Evolutionary conservation across 768 basidiomycete species (phyloP).

Genomic region (Filobasidium wieringae): DNA sequence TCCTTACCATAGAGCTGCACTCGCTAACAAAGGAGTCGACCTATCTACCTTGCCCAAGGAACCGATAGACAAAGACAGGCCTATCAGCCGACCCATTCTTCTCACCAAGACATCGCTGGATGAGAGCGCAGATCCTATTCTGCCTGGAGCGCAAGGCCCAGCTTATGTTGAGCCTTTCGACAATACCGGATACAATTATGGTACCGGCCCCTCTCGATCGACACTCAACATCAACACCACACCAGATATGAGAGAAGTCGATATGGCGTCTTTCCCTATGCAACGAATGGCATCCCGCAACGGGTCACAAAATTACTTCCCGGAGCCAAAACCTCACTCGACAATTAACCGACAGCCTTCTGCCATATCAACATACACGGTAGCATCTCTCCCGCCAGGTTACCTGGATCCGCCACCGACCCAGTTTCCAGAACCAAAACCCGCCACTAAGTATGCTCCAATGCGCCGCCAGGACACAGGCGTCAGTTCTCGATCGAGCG

Average conservation of each 20-base stretch:
- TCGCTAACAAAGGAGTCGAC: conserved; percentile 20
- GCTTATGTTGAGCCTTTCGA: neutral
- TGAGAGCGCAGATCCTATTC: neutral
- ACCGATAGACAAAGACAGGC: neutral
- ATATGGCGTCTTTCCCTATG: neutral
- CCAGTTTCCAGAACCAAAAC: conserved; percentile 1
- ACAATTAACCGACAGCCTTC: neutral
- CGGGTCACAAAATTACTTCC: neutral
- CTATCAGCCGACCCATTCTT: neutral
- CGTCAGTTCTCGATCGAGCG: no score
- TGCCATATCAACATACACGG: neutral
- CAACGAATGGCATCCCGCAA: neutral
- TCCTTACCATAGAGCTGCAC: conserved; percentile 19
- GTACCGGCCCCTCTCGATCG: neutral
- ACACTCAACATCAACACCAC: neutral
- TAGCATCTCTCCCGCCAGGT: neutral
- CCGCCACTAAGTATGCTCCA: no score
- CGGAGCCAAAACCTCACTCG: conserved; percentile 1
- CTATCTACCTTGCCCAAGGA: conserved; percentile 7
- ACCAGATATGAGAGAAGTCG: neutral
- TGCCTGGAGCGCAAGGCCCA: neutral
- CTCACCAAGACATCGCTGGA: neutral
- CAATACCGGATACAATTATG: neutral
- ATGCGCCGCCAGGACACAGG: no score
- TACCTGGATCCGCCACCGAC: conserved; percentile 2